Conservation (phyloP, 2,329 filamentous ascomycete genomes). For the Atkinsonella hypoxylon region DNA sequence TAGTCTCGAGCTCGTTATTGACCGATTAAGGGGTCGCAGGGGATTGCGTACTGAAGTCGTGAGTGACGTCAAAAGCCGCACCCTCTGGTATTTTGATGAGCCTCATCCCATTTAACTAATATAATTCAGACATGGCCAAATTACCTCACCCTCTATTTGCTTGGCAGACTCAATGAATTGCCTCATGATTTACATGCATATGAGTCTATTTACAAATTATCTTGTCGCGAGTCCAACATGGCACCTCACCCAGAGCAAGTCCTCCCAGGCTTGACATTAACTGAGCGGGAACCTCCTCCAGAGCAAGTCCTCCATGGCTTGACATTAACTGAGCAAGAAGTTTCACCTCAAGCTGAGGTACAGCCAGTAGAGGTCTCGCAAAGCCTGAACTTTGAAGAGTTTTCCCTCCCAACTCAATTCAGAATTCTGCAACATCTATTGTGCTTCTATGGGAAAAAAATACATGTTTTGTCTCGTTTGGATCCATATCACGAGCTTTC, state of each 20-base stretch:
- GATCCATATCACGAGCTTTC: slow-evolving; percentile 21
- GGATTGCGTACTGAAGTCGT: background rate
- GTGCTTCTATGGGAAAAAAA: slow-evolving; percentile 18
- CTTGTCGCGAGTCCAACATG: slow-evolving; percentile 14
- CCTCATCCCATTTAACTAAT: background rate
- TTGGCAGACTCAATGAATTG: fast-evolving
- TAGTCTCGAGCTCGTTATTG: background rate
- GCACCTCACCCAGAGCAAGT: slow-evolving; percentile 2
- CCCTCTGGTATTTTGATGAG: background rate
- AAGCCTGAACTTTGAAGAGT: background rate
- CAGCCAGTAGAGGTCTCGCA: background rate
- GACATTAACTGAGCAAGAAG: background rate
- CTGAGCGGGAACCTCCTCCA: background rate
- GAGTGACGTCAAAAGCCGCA: background rate
- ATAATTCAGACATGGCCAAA: background rate
- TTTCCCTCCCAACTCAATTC: slow-evolving; percentile 14
- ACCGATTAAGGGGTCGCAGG: background rate
- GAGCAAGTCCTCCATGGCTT: slow-evolving; percentile 8
- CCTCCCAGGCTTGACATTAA: slow-evolving; percentile 10
- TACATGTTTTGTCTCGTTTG: slow-evolving; percentile 34
- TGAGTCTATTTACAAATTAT: slow-evolving; percentile 7
- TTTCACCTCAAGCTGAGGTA: background rate
- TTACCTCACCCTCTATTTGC: background rate
- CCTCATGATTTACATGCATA: background rate
- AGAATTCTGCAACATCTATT: slow-evolving; percentile 26